phyloP scores from a whole-genome alignment of 179 eudicot species.

The Beta macrorhiza region DNA sequence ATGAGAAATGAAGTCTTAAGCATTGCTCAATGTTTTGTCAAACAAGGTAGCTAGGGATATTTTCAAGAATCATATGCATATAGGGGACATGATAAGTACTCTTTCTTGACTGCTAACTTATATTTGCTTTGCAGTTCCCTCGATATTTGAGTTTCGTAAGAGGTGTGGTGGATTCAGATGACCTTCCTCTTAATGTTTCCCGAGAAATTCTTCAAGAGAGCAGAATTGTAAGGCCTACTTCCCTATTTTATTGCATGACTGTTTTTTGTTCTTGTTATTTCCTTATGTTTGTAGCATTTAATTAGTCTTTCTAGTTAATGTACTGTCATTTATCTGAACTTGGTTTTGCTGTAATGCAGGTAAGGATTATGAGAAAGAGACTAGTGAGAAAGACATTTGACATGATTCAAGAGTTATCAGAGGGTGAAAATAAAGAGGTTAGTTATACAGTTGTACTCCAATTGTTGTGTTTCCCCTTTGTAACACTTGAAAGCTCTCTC shows the following conservation, averaged over 20 bases:
- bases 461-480: background rate
- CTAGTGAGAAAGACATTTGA: slow-evolving; percentile 93
- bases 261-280: background rate
- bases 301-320: background rate
- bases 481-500: background rate
- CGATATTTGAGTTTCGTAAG: slow-evolving; percentile 95
- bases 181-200: slow-evolving; percentile 97
- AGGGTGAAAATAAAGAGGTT: slow-evolving; percentile 90
- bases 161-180: slow-evolving; percentile 98
- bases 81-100: background rate
- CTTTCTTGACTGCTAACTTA: background rate
- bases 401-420: slow-evolving; percentile 92
- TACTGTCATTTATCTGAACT: slow-evolving; percentile 9
- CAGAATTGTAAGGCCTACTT: slow-evolving; percentile 69
- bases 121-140: slow-evolving; percentile 65
- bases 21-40: background rate
- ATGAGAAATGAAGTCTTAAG: background rate
- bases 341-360: slow-evolving; percentile 41
- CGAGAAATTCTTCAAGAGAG: slow-evolving; percentile 98
- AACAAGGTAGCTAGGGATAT: background rate
- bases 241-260: background rate
- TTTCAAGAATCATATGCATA: background rate
- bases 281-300: background rate
- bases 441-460: slow-evolving; percentile 12
- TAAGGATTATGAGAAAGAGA: slow-evolving; percentile 91